These are phyloP conservation scores for Fraxinus sp. DNA, from an alignment of 305 asterid species.

Conservation along the genomic window DNA sequence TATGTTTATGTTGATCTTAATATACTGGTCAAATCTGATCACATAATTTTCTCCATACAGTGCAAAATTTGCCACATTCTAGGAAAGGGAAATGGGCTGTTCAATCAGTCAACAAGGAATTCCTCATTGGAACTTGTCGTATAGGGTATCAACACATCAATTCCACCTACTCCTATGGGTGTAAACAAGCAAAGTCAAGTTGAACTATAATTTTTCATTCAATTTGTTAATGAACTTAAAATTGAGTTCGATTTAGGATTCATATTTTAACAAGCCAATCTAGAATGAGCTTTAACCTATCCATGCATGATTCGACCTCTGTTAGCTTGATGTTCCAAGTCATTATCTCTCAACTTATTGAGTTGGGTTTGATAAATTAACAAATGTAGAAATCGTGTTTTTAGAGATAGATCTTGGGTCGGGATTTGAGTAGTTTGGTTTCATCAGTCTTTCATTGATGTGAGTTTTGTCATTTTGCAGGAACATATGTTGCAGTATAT, in stretches of 20 bases:
- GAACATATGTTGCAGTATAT: not conserved
- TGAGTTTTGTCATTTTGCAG: slow-evolving; percentile 15
- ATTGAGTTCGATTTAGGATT: not conserved
- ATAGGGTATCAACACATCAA: not conserved
- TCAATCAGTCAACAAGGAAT: not conserved
- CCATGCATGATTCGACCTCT: not conserved
- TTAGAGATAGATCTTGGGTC: not conserved
- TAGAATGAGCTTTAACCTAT: not conserved
- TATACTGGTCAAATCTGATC: not conserved
- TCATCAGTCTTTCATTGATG: not conserved
- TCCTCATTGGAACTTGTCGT: not conserved
- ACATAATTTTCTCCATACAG: not conserved
- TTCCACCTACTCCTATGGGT: not conserved
- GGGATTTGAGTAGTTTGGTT: not conserved
- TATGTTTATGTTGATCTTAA: not conserved
- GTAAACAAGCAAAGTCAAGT: not conserved
- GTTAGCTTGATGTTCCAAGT: not conserved
- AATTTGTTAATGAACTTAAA: not conserved
- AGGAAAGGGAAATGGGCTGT: not conserved
- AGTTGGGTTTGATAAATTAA: not conserved
- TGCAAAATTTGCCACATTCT: not conserved
- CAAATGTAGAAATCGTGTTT: not conserved
- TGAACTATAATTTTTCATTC: not conserved
- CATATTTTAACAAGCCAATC: not conserved
- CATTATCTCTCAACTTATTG: not conserved